Base-by-base conservation (phyloP, 2,329 filamentous ascomycete species). In the Exophiala sp. region DNA sequence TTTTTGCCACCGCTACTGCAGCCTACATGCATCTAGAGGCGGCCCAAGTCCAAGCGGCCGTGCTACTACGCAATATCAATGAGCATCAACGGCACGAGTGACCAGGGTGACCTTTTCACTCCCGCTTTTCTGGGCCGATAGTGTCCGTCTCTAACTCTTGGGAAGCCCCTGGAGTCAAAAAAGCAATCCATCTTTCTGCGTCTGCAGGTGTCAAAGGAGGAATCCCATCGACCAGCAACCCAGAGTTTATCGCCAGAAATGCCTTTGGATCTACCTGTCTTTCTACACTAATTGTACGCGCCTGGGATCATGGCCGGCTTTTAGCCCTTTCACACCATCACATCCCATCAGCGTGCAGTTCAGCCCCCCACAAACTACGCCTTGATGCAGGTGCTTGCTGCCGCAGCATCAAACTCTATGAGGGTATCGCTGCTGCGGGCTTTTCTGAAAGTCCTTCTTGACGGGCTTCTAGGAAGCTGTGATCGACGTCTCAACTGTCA, bases 341-440 rank as follows among this genome's bases (percentile, higher is more conserved):
- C 10, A 50, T 34, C 42, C 50, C 43, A 32, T 52, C 43, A 50
- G 22, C 40, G 6, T 42, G 18, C 46, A 16, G 19, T 22, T 19
- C 30, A n/a, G 14, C 46, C 53, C 45, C 24, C 46, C 43, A 41
- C 43, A 8, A 45, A 18, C 39, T 23, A 5, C 23, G 30, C 43
- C 10, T 46, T 53, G 47, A 50, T 56, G 53, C 53, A 56, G 53
- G 53, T 50, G 49, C 46, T 50, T 54, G n/a, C 24, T 54, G n/a
- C 24, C 6, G 40, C 44, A 40, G 40, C 29, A 30, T 27, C 46
- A 37, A 46, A 27, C 24, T 27, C 5, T 19, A 39, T 13, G 29
- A n/a, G 6, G 37, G 4, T 4, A 13, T 7, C n/a, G 5, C 6
- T 34, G 30, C 30, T 19, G 18, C 34, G 14, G 18, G 34, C 34